Evolutionary conservation across 176 grass and related monocot species (phyloP).

Genomic region (Paspalum notatum): DNA sequence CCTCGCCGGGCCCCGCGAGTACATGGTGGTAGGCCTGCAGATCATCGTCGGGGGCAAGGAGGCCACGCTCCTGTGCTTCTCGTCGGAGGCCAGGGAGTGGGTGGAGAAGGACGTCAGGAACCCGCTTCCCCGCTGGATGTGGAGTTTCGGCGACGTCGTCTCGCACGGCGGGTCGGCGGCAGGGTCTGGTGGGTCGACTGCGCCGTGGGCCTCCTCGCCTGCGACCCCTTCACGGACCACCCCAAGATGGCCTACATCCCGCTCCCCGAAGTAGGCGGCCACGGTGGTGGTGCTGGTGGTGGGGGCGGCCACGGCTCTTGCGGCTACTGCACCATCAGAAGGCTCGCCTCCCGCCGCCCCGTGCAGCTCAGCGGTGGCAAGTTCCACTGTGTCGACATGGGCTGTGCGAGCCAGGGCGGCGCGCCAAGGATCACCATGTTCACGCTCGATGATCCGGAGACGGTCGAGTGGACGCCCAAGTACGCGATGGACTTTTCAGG

Average conservation of each 20-base stretch:
- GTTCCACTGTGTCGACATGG: not conserved
- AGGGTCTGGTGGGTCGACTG: slow-evolving; percentile 1
- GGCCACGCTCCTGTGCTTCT: not conserved
- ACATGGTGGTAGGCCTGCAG: not conserved
- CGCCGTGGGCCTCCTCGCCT: not conserved
- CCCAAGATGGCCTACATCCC: not conserved
- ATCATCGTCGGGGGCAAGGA: not conserved
- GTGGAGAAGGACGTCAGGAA: not conserved
- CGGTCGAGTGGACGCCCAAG: not conserved
- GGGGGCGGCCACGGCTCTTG: not conserved
- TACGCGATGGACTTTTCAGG: not conserved
- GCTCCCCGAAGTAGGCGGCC: not conserved
- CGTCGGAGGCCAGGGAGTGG: not conserved
- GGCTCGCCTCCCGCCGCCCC: not conserved
- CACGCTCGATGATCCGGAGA: not conserved
- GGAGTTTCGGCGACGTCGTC: not conserved
- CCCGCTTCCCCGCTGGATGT: not conserved
- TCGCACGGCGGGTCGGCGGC: not conserved
- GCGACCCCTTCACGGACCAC: not conserved
- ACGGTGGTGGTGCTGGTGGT: not conserved
- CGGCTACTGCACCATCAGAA: not conserved
- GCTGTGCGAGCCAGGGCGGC: not conserved
- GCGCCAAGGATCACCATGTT: not conserved
- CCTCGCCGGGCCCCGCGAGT: not conserved
- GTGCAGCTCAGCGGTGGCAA: not conserved